These are phyloP conservation scores for Sugiyamaella americana DNA, from an alignment of 805 yeast genomes.

Conservation along the genomic window DNA sequence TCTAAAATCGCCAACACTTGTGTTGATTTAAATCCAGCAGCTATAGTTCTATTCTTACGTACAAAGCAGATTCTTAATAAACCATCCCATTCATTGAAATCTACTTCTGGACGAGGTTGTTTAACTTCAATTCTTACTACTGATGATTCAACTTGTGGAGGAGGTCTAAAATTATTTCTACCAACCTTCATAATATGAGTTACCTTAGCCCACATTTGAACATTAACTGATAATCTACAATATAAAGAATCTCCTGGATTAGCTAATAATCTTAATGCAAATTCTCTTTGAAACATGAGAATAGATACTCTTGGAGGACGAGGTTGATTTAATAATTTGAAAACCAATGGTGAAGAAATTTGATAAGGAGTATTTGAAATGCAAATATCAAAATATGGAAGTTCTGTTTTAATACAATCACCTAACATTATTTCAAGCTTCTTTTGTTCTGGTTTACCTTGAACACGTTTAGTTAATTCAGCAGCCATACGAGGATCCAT, in stretches of 20 bases:
- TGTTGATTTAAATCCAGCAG: slow-evolving; percentile 84
- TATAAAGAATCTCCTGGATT: slow-evolving; percentile 94
- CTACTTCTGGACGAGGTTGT: slow-evolving; percentile 88
- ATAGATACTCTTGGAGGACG: slow-evolving; percentile 92
- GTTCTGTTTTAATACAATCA: slow-evolving; percentile 90
- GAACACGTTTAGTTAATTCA: slow-evolving; percentile 93
- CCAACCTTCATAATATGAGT: slow-evolving; percentile 99
- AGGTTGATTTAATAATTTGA: slow-evolving; percentile 84
- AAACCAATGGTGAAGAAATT: slow-evolving; percentile 93
- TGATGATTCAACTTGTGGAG: slow-evolving; percentile 96
- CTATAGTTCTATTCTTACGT: slow-evolving; percentile 84
- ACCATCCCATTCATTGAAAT: slow-evolving; percentile 97
- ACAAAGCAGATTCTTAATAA: slow-evolving; percentile 84
- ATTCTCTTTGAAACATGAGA: slow-evolving; percentile 96
- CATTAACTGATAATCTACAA: slow-evolving; percentile 91
- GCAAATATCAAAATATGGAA: slow-evolving; percentile 93
- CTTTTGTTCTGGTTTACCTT: slow-evolving; percentile 90
- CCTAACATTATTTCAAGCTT: slow-evolving; percentile 89
- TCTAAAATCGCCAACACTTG: slow-evolving; percentile 78
- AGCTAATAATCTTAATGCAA: slow-evolving; percentile 87
- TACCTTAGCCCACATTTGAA: slow-evolving; percentile 99
- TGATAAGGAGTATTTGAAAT: slow-evolving; percentile 97
- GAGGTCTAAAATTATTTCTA: slow-evolving; percentile 92
- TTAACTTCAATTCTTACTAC: slow-evolving; percentile 93
- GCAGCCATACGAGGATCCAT: slow-evolving; percentile 99